Evolutionary conservation across 441 rosid genomes (phyloP).

Genomic region (Arabidopsis lyrata): DNA sequence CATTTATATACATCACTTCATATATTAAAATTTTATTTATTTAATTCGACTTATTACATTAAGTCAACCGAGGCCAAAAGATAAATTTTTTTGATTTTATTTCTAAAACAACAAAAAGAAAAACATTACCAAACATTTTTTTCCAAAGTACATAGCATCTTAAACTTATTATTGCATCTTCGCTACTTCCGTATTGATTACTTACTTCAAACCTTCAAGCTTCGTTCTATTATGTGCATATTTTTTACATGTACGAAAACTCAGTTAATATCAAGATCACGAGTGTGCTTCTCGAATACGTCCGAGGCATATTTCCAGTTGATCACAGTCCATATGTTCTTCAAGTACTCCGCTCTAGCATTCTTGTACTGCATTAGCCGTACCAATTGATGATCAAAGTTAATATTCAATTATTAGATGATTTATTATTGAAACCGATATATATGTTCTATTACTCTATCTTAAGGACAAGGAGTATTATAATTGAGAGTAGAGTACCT

Average conservation of each 20-base stretch:
- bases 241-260: neutral
- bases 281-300: slow-evolving; percentile 53
- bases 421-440: neutral
- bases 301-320: slow-evolving; percentile 85
- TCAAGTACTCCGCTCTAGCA: slow-evolving; percentile 86
- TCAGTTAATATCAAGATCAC: slow-evolving; percentile 34
- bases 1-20: no score
- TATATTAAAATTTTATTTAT: no score
- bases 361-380: slow-evolving; percentile 83
- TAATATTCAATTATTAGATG: neutral
- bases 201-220: neutral
- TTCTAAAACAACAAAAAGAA: neutral
- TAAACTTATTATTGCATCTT: neutral
- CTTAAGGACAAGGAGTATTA: neutral
- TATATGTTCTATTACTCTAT: neutral
- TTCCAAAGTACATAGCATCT: neutral
- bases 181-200: neutral
- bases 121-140: neutral
- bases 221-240: slow-evolving; percentile 2
- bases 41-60: no score
- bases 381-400: neutral
- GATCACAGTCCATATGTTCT: slow-evolving; percentile 92
- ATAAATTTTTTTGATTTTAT: neutral
- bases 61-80: no score
- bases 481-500: slow-evolving; percentile 51